Conservation (phyloP, 768 basidiomycete genomes). For the Hericium rajendrae region DNA sequence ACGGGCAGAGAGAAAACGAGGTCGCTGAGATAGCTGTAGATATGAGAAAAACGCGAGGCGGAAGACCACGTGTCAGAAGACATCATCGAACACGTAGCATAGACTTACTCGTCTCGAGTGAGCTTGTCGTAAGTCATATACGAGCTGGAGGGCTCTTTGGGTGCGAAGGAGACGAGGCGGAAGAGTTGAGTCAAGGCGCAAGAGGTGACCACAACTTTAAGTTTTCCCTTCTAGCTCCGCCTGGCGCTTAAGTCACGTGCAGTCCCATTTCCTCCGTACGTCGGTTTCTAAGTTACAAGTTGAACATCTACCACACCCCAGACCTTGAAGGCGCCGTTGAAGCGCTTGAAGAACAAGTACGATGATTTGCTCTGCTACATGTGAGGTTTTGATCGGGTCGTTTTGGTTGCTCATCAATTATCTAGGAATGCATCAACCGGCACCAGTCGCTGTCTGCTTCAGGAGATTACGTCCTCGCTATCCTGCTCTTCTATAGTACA, state of each 20-base stretch:
- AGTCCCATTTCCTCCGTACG: too few relatives aligned
- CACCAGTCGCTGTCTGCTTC: too few relatives aligned
- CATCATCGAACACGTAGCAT: background rate
- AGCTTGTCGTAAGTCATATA: slow-evolving; percentile 79
- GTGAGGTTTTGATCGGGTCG: too few relatives aligned
- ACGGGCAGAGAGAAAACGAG: slow-evolving; percentile 73
- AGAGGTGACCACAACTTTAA: background rate
- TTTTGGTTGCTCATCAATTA: too few relatives aligned
- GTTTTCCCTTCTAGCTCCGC: background rate
- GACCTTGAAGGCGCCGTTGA: too few relatives aligned
- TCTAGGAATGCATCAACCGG: too few relatives aligned
- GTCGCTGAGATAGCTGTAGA: slow-evolving; percentile 75
- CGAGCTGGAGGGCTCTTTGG: slow-evolving; percentile 8
- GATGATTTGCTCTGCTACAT: too few relatives aligned
- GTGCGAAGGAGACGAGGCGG: background rate
- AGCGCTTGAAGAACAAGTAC: too few relatives aligned
- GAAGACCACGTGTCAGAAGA: slow-evolving; percentile 15
- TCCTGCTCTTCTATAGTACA: too few relatives aligned
- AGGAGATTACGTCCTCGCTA: too few relatives aligned
- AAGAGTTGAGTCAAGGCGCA: background rate
- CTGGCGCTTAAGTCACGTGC: background rate
- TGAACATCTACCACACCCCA: too few relatives aligned
- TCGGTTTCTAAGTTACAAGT: too few relatives aligned
- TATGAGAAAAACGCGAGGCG: background rate
- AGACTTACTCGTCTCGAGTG: slow-evolving; percentile 80